phyloP scores from a whole-genome alignment of 2,329 filamentous ascomycete genomes.

The Colletotrichum zoysiae region DNA sequence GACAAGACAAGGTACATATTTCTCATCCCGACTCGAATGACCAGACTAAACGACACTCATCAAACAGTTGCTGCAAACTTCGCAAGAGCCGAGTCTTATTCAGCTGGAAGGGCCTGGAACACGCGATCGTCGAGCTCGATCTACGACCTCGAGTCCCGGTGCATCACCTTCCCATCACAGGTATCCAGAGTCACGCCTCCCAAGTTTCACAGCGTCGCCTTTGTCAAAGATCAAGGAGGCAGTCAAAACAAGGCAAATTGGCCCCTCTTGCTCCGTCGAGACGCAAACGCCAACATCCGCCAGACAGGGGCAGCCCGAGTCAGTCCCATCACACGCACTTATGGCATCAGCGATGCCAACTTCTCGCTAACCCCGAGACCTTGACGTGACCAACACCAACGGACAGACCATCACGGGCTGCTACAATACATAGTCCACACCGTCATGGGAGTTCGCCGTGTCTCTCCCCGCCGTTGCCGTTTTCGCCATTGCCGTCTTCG shows the following conservation, averaged over 20 bases:
- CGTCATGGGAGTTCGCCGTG: not conserved
- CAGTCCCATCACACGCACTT: constrained; percentile 28
- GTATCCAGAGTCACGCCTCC: not conserved
- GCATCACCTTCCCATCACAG: not conserved
- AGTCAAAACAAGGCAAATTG: constrained; percentile 29
- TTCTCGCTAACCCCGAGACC: constrained; percentile 25
- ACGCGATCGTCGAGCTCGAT: constrained; percentile 22
- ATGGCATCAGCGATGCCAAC: constrained; percentile 22
- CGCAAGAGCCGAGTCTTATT: not conserved
- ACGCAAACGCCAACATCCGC: constrained; percentile 1
- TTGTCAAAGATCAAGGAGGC: not conserved
- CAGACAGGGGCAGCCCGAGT: constrained; percentile 32
- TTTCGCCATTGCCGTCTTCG: not conserved
- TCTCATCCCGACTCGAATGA: constrained; percentile 14
- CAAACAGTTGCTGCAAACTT: constrained; percentile 16
- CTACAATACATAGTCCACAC: not conserved
- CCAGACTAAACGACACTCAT: constrained; percentile 5
- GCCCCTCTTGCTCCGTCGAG: constrained; percentile 15
- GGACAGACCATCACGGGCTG: constrained; percentile 3
- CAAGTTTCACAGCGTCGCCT: constrained; percentile 10
- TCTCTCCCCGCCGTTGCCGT: not conserved
- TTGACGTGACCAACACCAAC: constrained; percentile 13
- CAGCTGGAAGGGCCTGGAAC: constrained; percentile 25
- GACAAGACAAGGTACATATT: constrained; percentile 3
- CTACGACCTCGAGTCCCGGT: not conserved